A percentile compares a stretch with the other conserved stretches of the same genome.
phyloP scores from a whole-genome alignment of 306 rosid species.

The Potentilla sterilis region DNA sequence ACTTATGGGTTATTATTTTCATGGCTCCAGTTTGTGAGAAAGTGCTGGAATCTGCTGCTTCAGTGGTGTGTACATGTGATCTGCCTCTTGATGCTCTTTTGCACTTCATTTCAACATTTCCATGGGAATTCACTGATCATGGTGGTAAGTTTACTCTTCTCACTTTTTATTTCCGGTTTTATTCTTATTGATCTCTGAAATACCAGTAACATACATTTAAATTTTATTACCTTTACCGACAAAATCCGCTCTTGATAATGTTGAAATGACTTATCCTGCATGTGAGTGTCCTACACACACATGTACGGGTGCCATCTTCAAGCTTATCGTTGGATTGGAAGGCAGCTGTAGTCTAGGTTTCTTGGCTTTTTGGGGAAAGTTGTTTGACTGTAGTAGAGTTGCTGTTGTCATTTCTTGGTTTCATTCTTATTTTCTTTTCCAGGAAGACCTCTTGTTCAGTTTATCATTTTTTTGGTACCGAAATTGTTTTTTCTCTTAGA shows the following conservation, averaged over 20 bases:
- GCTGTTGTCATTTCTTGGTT: background rate
- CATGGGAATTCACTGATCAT: constrained; percentile 72
- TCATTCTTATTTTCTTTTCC: background rate
- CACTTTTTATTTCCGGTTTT: constrained; percentile 17
- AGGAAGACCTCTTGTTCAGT: background rate
- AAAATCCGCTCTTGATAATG: too few species aligned
- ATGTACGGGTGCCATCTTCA: background rate
- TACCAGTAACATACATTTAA: background rate
- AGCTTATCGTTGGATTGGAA: background rate
- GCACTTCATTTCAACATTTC: constrained; percentile 79
- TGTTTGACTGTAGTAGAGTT: background rate
- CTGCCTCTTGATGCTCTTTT: constrained; percentile 63
- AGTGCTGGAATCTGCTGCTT: constrained; percentile 70
- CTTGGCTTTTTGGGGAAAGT: background rate
- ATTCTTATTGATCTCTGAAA: background rate
- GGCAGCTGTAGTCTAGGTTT: background rate
- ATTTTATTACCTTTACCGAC: too few species aligned
- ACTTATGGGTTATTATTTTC: constrained; percentile 26
- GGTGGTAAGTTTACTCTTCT: constrained; percentile 56
- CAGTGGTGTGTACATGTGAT: constrained; percentile 64
- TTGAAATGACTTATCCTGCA: background rate
- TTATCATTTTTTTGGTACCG: background rate
- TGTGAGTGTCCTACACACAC: background rate
- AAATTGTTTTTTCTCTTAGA: background rate
- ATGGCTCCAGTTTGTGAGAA: constrained; percentile 71